These are phyloP conservation scores for Erysimum cheiri DNA, from an alignment of 441 rosid genomes.

Conservation along the genomic window DNA sequence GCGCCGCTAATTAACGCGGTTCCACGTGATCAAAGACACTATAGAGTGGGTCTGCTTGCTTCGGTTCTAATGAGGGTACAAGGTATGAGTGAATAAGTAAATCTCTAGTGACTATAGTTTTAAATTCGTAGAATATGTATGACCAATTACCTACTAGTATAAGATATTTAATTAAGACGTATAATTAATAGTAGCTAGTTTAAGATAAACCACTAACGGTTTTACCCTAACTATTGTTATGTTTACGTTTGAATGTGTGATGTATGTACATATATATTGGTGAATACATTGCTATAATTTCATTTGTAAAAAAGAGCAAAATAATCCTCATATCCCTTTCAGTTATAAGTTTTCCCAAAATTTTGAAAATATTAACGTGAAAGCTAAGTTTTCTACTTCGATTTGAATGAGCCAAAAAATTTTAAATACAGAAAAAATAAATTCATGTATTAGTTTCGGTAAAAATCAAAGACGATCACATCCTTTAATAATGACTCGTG, in stretches of 20 bases:
- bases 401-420: not conserved
- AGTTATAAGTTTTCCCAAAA: not conserved
- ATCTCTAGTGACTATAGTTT: conserved; percentile 5
- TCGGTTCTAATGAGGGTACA: conserved; percentile 13
- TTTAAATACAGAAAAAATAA: conserved; percentile 26
- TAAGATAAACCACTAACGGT: conserved; percentile 39
- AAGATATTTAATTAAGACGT: not conserved
- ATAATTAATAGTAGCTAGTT: conserved; percentile 25
- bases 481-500: conserved; percentile 44
- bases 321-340: not conserved
- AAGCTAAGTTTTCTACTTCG: conserved; percentile 27
- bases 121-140: not conserved
- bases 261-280: not conserved
- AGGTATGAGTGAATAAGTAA: conserved; percentile 1
- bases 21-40: conserved; percentile 35
- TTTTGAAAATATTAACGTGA: conserved; percentile 3
- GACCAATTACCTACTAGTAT: conserved; percentile 19
- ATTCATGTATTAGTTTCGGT: conserved; percentile 22
- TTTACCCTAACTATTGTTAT: conserved; percentile 3
- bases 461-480: conserved; percentile 30
- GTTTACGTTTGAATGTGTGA: not conserved
- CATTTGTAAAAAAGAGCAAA: not conserved
- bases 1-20: conserved; percentile 44
- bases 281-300: not conserved
- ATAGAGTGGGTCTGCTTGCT: conserved; percentile 34